phyloP scores from a whole-genome alignment of 2,329 filamentous ascomycete genomes.

The Pseudogymnoascus sp. region DNA sequence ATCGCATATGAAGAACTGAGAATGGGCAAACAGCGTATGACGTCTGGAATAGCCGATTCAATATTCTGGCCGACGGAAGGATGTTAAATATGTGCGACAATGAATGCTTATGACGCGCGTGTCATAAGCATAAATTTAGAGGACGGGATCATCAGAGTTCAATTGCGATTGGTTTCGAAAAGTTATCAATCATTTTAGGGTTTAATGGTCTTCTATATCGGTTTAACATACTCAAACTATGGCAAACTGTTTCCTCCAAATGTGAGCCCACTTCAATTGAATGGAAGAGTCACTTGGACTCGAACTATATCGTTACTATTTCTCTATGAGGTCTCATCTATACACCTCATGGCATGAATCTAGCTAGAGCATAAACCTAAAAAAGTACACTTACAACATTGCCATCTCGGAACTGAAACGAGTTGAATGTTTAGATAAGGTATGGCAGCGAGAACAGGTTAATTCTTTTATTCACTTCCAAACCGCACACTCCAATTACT shows the following conservation, averaged over 20 bases:
- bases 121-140: not conserved
- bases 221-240: not conserved
- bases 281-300: not conserved
- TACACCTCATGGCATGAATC: not conserved
- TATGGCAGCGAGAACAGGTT: not conserved
- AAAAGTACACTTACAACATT: not conserved
- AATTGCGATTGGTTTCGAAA: not conserved
- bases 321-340: not conserved
- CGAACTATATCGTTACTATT: not conserved
- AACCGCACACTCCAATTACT: not conserved
- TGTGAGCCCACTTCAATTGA: not conserved
- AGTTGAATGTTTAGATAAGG: not conserved
- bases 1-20: slow-evolving; percentile 35
- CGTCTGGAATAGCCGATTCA: not conserved
- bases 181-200: not conserved
- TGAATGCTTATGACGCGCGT: not conserved
- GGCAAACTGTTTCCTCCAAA: not conserved
- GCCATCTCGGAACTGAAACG: not conserved
- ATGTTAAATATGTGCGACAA: not conserved
- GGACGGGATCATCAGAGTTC: not conserved
- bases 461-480: not conserved
- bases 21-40: slow-evolving; percentile 11
- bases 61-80: not conserved
- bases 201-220: not conserved
- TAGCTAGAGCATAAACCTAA: not conserved